Percentiles rank a stretch among this genome's conserved stretches.
phyloP scores from a whole-genome alignment of 352 stramenopile species.

The Phytopythium delawarense region DNA sequence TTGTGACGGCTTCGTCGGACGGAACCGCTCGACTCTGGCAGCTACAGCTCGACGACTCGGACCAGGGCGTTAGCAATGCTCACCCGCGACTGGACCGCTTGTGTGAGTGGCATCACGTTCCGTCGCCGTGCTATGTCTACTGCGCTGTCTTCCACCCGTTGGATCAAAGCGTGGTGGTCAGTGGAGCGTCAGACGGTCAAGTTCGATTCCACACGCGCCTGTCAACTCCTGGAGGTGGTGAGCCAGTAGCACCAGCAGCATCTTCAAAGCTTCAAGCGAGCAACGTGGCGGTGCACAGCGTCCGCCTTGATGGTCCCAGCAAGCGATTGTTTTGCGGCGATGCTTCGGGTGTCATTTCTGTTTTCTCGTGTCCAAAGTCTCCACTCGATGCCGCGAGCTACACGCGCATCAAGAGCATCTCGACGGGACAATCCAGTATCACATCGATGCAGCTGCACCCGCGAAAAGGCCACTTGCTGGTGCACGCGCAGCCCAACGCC shows the following conservation, averaged over 20 bases:
- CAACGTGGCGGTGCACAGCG: slow-evolving; percentile 36
- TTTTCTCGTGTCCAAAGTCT: slow-evolving; percentile 19
- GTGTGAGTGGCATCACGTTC: slow-evolving; percentile 55
- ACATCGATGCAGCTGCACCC: slow-evolving; percentile 58
- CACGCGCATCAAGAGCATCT: slow-evolving; percentile 46
- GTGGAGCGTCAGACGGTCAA: slow-evolving; percentile 46
- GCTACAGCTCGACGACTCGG: slow-evolving; percentile 8
- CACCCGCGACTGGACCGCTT: slow-evolving; percentile 8
- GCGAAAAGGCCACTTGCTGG: slow-evolving; percentile 59
- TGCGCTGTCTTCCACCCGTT: slow-evolving; percentile 49
- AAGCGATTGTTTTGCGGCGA: slow-evolving; percentile 60
- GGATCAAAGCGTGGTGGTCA: slow-evolving; percentile 26
- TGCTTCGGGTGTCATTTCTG: slow-evolving; percentile 34
- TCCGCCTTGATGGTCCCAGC: slow-evolving; percentile 40
- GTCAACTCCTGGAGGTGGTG: not conserved
- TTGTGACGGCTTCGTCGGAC: slow-evolving; percentile 61
- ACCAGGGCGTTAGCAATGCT: not conserved
- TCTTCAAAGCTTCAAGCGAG: slow-evolving; percentile 21
- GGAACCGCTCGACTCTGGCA: slow-evolving; percentile 44
- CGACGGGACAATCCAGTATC: slow-evolving; percentile 43
- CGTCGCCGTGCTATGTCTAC: slow-evolving; percentile 56
- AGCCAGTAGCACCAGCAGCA: not conserved
- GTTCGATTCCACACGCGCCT: slow-evolving; percentile 34
- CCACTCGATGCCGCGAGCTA: slow-evolving; percentile 11
- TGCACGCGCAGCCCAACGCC: slow-evolving; percentile 51